Evolutionary conservation across 106 monocot genomes (phyloP).

Genomic region (Narthecium ossifragum): DNA sequence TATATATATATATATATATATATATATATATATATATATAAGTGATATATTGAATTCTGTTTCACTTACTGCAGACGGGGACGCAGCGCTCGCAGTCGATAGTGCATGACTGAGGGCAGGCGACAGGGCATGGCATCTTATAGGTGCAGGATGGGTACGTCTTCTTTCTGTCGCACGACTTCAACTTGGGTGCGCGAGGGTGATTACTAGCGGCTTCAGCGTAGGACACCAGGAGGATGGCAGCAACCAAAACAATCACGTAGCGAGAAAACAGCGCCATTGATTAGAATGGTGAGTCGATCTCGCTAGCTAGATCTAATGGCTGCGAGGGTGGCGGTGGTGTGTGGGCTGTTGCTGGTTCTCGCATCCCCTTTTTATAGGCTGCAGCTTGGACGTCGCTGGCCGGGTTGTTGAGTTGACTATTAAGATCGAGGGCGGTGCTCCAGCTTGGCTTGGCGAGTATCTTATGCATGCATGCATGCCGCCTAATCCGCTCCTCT

Average conservation of each 20-base stretch:
- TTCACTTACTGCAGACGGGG: conserved; percentile 13
- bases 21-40: not conserved
- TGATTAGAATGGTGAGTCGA: too few species aligned
- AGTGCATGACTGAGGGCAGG: conserved; percentile 9
- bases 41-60: not conserved
- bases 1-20: not conserved
- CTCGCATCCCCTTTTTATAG: too few species aligned
- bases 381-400: too few species aligned
- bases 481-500: too few species aligned
- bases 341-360: too few species aligned
- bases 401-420: too few species aligned
- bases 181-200: not conserved
- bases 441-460: too few species aligned
- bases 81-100: conserved; percentile 16
- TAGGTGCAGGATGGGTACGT: not conserved
- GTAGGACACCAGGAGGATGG: not conserved
- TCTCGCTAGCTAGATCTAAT: too few species aligned
- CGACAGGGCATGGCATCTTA: not conserved
- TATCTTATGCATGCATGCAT: too few species aligned
- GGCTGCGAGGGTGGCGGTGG: too few species aligned
- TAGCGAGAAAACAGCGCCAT: not conserved
- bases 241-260: not conserved
- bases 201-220: not conserved
- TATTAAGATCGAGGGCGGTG: too few species aligned
- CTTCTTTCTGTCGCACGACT: not conserved